Base-by-base conservation (phyloP, 306 rosid genomes). In the Corylus americana region DNA sequence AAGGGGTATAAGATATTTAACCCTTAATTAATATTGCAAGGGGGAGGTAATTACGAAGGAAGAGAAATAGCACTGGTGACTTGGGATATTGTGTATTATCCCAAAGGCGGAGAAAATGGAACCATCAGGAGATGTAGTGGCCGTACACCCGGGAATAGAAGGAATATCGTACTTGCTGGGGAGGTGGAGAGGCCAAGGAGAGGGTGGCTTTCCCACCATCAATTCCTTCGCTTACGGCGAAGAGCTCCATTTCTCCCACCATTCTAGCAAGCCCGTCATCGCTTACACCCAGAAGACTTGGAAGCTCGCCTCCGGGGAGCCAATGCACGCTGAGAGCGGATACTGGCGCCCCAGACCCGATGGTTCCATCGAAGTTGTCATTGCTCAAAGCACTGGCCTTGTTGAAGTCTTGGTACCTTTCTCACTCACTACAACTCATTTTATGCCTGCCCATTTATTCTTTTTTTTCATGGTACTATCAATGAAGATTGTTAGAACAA, bases 271-370 rank as follows among this genome's bases (percentile, higher is more conserved):
- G 95, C 92, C 95, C 12, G 91, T 87, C 48, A 89, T 93, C 44
- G 90, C 90, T 70, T 93, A 93, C 80, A 80, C 82, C 37, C 97
- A 93, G 83, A 93, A 90, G 90, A 91, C 97, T 73, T 91, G 97
- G 98, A 91, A 89, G 59, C 84, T 90, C 64, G 80, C 74, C 66
- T 93, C 92, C 18, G 89, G 92, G 13, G 98, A 91, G 88, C 90
- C 93, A 12, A 93, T 93, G 97, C 97, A 91, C 78, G 87, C 93
- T 7, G 95, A 93, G 89, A 90, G 93, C 84, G 97, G 97, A 31
- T 91, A 79, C 70, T 93, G 98, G 98, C 88, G 92, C 55, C 97
- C 95, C 69, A 89, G 84, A 80, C 90, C 88, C 11, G 89, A 93
- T 85, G 97, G 95, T 10, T 58, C 93, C 47, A 84, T 91, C 73